A percentile compares a stretch with the other conserved stretches of the same genome.
phyloP scores from a whole-genome alignment of 305 asterid species.

The Solanum hybrid region DNA sequence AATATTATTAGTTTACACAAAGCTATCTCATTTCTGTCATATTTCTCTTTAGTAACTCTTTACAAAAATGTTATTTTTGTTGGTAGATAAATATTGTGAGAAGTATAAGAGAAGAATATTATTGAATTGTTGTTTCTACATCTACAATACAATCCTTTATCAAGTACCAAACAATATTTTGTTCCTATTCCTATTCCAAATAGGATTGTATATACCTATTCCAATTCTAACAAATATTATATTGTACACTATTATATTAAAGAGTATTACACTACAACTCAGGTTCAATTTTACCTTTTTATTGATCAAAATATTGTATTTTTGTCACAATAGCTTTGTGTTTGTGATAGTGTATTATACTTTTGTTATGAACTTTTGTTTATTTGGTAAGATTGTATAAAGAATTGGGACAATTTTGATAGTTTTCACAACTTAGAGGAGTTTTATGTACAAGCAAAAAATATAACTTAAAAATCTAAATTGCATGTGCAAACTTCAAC shows the following conservation, averaged over 20 bases:
- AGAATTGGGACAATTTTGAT: not conserved
- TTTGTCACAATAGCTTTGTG: not conserved
- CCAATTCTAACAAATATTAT: not conserved
- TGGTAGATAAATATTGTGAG: not conserved
- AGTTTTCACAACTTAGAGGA: not conserved
- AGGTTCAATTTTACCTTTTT: not conserved
- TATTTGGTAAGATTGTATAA: not conserved
- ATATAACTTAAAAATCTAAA: not conserved
- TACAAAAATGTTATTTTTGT: not conserved
- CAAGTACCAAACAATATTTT: not conserved
- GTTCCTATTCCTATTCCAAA: not conserved
- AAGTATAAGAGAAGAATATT: not conserved
- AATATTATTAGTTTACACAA: not conserved
- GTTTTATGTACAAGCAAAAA: not conserved
- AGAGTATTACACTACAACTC: not conserved
- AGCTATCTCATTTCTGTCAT: not conserved
- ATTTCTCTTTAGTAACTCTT: not conserved
- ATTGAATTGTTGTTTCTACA: not conserved
- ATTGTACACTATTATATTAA: not conserved
- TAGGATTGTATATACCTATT: not conserved
- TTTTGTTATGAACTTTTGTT: not conserved
- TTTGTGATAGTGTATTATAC: not conserved
- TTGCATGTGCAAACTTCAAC: not conserved
- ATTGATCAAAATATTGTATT: not conserved
- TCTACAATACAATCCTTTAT: not conserved